A percentile compares a stretch with the other conserved stretches of the same genome.
Conservation (phyloP, 345 rosid genomes). For the Ceriops zippeliana region DNA sequence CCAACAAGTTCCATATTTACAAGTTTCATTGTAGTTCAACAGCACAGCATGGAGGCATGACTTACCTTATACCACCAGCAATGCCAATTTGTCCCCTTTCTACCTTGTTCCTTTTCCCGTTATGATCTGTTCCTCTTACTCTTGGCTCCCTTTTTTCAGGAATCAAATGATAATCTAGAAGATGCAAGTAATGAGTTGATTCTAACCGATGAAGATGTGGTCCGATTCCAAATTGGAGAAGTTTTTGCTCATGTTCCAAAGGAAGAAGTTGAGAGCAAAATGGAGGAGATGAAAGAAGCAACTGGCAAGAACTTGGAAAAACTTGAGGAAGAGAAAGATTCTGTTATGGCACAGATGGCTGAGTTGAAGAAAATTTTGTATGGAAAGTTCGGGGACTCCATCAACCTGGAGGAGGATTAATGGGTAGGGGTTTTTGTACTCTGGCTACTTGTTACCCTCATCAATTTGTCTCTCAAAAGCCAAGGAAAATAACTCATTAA, state of each 20-base stretch:
- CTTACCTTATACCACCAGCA: no score
- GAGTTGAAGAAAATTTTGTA: slow-evolving; percentile 81
- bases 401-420: slow-evolving; percentile 90
- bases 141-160: slow-evolving; percentile 37
- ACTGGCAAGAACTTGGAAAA: slow-evolving; percentile 58
- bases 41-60: no score
- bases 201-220: slow-evolving; percentile 83
- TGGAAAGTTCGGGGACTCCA: slow-evolving; percentile 83
- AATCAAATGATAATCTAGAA: slow-evolving; percentile 78
- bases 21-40: no score
- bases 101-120: not conserved
- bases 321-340: slow-evolving; percentile 71
- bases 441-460: not conserved
- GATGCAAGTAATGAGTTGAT: slow-evolving; percentile 91
- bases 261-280: slow-evolving; percentile 84
- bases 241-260: slow-evolving; percentile 79
- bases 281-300: slow-evolving; percentile 72
- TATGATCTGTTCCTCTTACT: not conserved
- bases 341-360: slow-evolving; percentile 59
- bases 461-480: not conserved
- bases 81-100: no score
- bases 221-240: slow-evolving; percentile 84
- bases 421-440: not conserved
- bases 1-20: no score
- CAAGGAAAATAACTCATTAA: not conserved